Evolutionary conservation across 768 basidiomycete genomes (phyloP).

Genomic region (Tulasnella sp.): DNA sequence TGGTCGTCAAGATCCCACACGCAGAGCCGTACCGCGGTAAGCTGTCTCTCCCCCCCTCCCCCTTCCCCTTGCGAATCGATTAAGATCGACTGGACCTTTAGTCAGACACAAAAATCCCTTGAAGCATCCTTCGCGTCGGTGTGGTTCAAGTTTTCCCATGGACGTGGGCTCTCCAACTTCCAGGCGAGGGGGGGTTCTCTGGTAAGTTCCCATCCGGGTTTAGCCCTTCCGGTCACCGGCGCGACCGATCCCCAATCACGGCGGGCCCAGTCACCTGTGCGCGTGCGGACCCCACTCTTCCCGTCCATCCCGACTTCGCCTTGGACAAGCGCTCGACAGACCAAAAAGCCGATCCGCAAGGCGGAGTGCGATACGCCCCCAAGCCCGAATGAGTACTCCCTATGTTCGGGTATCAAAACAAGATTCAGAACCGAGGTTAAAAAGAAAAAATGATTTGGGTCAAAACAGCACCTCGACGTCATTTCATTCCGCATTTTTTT

Average conservation of each 20-base stretch:
- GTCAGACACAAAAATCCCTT: not conserved
- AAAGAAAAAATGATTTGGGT: not conserved
- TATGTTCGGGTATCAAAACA: not conserved
- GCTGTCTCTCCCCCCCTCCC: not conserved
- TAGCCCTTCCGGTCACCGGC: constrained; percentile 11
- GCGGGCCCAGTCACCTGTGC: not conserved
- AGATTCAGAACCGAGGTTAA: constrained; percentile 7
- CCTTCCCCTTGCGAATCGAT: not conserved
- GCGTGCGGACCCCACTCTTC: not conserved
- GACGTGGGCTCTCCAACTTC: not conserved
- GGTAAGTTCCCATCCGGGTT: constrained; percentile 15
- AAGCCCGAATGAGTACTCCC: not conserved
- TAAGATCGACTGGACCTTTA: not conserved
- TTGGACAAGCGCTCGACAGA: not conserved
- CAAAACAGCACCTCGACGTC: not conserved
- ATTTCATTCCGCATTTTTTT: not conserved
- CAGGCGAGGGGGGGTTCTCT: not conserved
- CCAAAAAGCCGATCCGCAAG: not conserved
- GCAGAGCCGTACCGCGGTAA: constrained; percentile 1
- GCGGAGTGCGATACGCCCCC: not conserved
- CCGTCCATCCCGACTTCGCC: constrained; percentile 8
- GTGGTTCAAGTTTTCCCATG: not conserved
- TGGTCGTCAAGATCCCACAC: not conserved
- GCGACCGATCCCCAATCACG: not conserved
- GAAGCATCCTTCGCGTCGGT: constrained; percentile 10